Evolutionary conservation across 1,139 yeast genomes (phyloP), one percentile per base, ranked within the genome.

Genomic region (Debaryomyces udenii): DNA sequence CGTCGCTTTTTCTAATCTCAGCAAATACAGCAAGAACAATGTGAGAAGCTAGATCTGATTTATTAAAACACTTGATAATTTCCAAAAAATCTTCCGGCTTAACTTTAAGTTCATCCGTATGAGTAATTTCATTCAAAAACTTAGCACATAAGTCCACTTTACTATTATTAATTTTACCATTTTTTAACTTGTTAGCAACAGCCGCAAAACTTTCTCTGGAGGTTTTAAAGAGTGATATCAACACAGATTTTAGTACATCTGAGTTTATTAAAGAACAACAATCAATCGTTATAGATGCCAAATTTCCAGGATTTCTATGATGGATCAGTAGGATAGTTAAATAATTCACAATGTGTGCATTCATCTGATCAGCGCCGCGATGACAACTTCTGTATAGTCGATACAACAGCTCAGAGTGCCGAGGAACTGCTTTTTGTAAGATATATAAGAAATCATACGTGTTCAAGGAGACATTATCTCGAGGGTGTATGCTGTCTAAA

Each of bases 381-480:
- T 38, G 18, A 24, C 26, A 36, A 22, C 30, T 14, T 23, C 33
- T 32, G 34, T 31, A 40, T 15, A 43, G 28, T 14, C 31, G 22
- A 14, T 30, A 38, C 13, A 26, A 26, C 17, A 20, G 6, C 14
- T 9, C 13, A 6, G 34, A 17, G 14, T 24, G 24, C 13, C 31
- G 11, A 10, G 37, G 23, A 11, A 15, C 32, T 3, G 37, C 16
- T 15, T 35, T 14, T 23, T 33, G 31, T 11, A 38, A 28, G 9
- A 43, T 18, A 24, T 34, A 31, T 13, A 37, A 31, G 18, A 37
- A 16, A 30, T 43, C 46, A 27, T 40, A 43, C 15, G 34, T 37
- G 22, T 31, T 43, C 30, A 40, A 14, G 13, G 9, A 16, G 10
- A 34, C 24, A 17, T 17, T 6, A 7, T 26, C 24, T 15, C 16